Evolutionary conservation across 805 yeast genomes (phyloP), one percentile per base, ranked within the genome.

Genomic region (Yamadazyma philogaea): DNA sequence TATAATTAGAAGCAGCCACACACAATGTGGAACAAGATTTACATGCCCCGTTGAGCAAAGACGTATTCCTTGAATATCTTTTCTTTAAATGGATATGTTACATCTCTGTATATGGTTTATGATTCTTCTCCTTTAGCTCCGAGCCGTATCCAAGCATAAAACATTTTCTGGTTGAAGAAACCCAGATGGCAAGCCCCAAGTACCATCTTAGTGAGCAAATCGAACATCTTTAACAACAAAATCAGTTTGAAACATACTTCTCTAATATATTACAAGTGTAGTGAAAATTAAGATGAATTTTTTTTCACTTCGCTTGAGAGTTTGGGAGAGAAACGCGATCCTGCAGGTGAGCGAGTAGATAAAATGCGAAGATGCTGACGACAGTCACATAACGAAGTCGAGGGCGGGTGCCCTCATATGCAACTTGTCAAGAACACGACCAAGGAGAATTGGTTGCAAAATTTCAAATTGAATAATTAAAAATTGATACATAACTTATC

Each of bases 271-370:
- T 44, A 39, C 41, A 39, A 43, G 43, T 42, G 45, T 40, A 44
- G 39, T 39, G 44, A 39, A 44, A 44, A 39, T 38, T 39, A 44
- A 43, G 43, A 44, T 44, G 47, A 44, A 44, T 37, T 43, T 43
- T n/a, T 44, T 44, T 43, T 43, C 42, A 39, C 30, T 36, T 44
- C 39, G 26, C 39, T 35, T 26, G 33, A 34, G 27, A 34, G 37
- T 21, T 30, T 43, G 37, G 22, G 42, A 27, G 26, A 14, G 39
- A 32, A 24, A 30, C 34, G 18, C 20, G 17, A 33, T 30, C 46
- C 46, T 43, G 46, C 42, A 38, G 24, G 32, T 30, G 20, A 16
- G 21, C 11, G 22, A 26, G 34, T 20, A 36, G n/a, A n/a, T n/a
- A n/a, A n/a, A 24, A 7, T 24, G 28, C 4, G 28, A 24, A 24